Evolutionary conservation across 2,329 filamentous ascomycete species (phyloP), one percentile per base, ranked within the genome.

Genomic region (Spiromastix sp.): DNA sequence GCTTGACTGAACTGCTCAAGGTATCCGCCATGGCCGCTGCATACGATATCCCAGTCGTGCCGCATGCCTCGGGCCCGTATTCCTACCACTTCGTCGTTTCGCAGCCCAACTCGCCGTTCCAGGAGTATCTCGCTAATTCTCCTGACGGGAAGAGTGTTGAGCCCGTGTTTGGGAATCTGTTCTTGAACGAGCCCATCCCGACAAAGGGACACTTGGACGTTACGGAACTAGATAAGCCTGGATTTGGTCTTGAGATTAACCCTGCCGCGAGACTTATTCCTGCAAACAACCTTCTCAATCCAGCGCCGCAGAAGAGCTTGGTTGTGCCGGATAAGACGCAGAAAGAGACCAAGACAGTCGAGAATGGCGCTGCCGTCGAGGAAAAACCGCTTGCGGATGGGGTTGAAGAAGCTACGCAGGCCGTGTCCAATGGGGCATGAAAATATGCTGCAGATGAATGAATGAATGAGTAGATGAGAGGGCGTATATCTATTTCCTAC

Each of bases 61-160:
- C 87, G n/a, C 87, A 95, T 55, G 87, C 87, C 29, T 91, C 82
- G 42, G 87, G 87, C 1, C 84, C 87, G 3, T 95, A 95, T 66
- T 91, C 84, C 51, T 95, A 95, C 63, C 87, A 95, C 63, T 95
- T 93, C 55, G 87, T 94, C 46, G 80, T 94, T 42, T 93, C 85
- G 29, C 87, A 95, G 61, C 77, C 84, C 43, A 93, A 94, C 64
- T 84, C 81, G 10, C 87, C 87, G 4, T 95, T 95, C 71, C 87
- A 95, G 60, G 87, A 95, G 61, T 95, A 95, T 54, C 72, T 95
- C 16, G 87, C 87, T 48, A 94, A 94, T 64, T 93, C 85, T 2
- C 76, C 86, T 1, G 86, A 95, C 50, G 87, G 87, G 32, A 84
- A 85, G 67, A 86, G 78, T 42, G 87, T 95, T 12, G 66, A 89